These are phyloP conservation scores for Phytophthora pini DNA, from an alignment of 352 stramenopile genomes.

Conservation along the genomic window DNA sequence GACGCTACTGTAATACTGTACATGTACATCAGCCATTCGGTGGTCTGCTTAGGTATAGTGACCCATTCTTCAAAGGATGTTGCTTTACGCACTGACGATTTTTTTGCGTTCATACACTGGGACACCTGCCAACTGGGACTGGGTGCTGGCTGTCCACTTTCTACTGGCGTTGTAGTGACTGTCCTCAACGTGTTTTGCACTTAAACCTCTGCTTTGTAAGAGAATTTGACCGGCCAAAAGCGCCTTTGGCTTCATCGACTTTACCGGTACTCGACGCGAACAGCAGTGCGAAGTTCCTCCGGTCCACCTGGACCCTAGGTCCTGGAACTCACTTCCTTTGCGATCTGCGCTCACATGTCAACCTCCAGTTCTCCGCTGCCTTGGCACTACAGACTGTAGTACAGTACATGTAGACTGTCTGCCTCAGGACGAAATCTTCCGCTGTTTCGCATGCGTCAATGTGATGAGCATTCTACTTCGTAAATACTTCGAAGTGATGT, in stretches of 20 bases:
- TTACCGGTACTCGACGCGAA: not conserved
- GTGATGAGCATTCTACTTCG: too few relatives aligned
- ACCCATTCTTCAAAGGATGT: conserved; percentile 9
- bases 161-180: conserved; percentile 2
- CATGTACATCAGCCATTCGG: not conserved
- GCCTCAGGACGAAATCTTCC: too few relatives aligned
- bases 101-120: conserved; percentile 5
- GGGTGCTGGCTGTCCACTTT: conserved; percentile 11
- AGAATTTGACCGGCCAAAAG: not conserved
- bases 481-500: too few relatives aligned
- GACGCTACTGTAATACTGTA: too few relatives aligned
- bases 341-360: not conserved
- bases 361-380: not conserved
- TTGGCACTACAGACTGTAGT: not conserved
- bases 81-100: not conserved
- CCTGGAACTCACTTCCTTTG: not conserved
- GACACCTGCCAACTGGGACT: not conserved
- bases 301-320: not conserved
- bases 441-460: too few relatives aligned
- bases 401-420: too few relatives aligned
- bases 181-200: conserved; percentile 8
- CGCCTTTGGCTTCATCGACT: not conserved
- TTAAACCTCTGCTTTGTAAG: conserved; percentile 5
- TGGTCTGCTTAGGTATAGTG: not conserved
- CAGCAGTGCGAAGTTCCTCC: conserved; percentile 1